Percentiles rank a stretch among this genome's conserved stretches.
Evolutionary conservation across 306 rosid genomes (phyloP).

Genomic region (Quercus agrifolia): DNA sequence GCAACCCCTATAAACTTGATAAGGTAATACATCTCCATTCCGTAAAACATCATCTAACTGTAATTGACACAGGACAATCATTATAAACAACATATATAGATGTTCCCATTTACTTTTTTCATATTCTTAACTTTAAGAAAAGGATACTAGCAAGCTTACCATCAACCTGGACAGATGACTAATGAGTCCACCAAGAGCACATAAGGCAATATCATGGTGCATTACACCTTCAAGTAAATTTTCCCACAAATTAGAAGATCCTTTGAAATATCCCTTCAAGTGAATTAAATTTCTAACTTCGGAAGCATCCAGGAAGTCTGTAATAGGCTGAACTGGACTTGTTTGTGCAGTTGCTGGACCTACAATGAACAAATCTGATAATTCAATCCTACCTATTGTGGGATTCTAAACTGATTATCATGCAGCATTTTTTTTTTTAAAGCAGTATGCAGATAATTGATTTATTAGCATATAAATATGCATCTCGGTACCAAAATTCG

Average conservation of each 20-base stretch:
- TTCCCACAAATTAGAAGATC: slow-evolving; percentile 60
- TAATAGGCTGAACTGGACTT: slow-evolving; percentile 60
- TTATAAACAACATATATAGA: slow-evolving; percentile 11
- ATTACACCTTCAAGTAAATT: slow-evolving; percentile 39
- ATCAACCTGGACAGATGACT: slow-evolving; percentile 79
- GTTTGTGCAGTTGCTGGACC: slow-evolving; percentile 61
- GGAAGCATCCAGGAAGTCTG: slow-evolving; percentile 44
- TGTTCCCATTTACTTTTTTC: not conserved
- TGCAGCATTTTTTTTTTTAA: no score
- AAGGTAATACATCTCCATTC: slow-evolving; percentile 70
- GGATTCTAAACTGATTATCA: not conserved
- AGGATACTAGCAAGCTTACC: slow-evolving; percentile 48
- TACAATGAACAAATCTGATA: slow-evolving; percentile 29
- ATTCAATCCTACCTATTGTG: slow-evolving; percentile 1
- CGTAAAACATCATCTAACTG: slow-evolving; percentile 76
- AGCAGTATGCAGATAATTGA: not conserved
- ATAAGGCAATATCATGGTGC: slow-evolving; percentile 51
- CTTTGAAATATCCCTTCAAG: slow-evolving; percentile 70
- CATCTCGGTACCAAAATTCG: not conserved
- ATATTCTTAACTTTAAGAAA: not conserved
- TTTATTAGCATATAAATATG: not conserved
- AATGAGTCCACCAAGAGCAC: slow-evolving; percentile 80
- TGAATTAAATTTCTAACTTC: slow-evolving; percentile 59
- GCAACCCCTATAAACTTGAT: slow-evolving; percentile 80
- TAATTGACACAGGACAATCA: slow-evolving; percentile 18